A percentile compares a stretch with the other conserved stretches of the same genome.
Evolutionary conservation across 176 grass and related monocot genomes (phyloP).

Genomic region (Rhynchospora breviuscula): DNA sequence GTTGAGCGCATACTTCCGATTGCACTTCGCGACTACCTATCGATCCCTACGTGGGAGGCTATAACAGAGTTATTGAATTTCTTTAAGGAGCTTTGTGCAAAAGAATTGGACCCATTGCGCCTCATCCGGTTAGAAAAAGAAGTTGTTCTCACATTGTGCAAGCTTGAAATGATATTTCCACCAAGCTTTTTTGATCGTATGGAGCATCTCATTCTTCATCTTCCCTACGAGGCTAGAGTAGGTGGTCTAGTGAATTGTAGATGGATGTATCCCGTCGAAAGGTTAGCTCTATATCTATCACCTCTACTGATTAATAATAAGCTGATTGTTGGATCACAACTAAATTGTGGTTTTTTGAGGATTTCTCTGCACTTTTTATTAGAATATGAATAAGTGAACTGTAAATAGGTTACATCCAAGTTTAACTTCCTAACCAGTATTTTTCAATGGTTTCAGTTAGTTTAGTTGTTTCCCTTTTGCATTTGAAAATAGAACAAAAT

Average conservation of each 20-base stretch:
- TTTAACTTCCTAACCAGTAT: no score
- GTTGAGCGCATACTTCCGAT: not conserved
- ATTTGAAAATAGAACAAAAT: no score
- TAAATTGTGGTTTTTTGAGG: no score
- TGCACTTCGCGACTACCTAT: not conserved
- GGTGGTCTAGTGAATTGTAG: constrained; percentile 2
- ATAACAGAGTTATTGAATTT: not conserved
- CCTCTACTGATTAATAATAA: no score
- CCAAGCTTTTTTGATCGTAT: constrained; percentile 23
- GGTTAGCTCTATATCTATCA: not conserved
- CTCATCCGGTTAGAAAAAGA: not conserved
- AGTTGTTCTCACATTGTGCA: constrained; percentile 7
- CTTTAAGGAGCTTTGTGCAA: constrained; percentile 6
- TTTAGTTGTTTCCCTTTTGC: no score
- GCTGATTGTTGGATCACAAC: no score
- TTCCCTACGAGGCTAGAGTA: constrained; percentile 3
- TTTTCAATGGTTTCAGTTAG: no score
- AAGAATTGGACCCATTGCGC: not conserved
- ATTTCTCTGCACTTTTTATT: no score
- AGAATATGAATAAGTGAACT: no score
- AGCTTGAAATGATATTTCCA: constrained; percentile 28
- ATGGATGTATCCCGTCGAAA: constrained; percentile 33
- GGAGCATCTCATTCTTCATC: constrained; percentile 15
- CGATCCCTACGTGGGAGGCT: not conserved
- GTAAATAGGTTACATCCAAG: no score